Conservation (phyloP, 148 eudicot genomes). For the Chenopodium album region DNA sequence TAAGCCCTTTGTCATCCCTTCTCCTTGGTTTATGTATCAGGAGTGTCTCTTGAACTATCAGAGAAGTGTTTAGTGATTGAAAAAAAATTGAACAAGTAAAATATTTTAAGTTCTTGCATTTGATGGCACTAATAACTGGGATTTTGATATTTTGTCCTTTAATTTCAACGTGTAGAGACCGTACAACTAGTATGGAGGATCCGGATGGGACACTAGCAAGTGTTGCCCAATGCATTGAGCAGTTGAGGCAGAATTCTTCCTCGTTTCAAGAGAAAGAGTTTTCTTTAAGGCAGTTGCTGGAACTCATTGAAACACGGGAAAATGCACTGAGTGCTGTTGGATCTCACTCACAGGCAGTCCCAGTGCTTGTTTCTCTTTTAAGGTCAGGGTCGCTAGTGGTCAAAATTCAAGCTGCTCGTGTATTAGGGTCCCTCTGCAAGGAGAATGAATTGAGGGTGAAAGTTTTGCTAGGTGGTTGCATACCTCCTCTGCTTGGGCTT, state of each 20-base stretch:
- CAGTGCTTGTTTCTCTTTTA: conserved; percentile 91
- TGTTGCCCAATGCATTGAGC: conserved; percentile 99
- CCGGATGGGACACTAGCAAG: conserved; percentile 94
- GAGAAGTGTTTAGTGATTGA: not conserved
- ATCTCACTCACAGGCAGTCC: conserved; percentile 99
- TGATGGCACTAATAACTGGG: not conserved
- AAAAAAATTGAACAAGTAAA: not conserved
- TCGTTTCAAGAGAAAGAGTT: conserved; percentile 80
- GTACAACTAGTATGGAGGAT: conserved; percentile 93
- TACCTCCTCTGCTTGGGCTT: conserved; percentile 94
- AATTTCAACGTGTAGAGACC: conserved; percentile 59
- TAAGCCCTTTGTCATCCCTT: not conserved
- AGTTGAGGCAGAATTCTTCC: conserved; percentile 80
- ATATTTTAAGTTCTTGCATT: not conserved
- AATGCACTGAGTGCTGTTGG: conserved; percentile 98
- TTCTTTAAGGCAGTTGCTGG: conserved; percentile 72
- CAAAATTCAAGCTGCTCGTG: conserved; percentile 91
- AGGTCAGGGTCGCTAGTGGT: conserved; percentile 81
- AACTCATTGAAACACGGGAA: conserved; percentile 87
- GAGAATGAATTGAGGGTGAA: conserved; percentile 95
- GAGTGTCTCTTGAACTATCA: conserved; percentile 4
- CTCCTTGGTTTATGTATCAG: not conserved
- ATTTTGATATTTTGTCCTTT: conserved; percentile 12
- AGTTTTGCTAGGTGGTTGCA: conserved; percentile 95
- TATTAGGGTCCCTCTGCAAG: conserved; percentile 88